Base-by-base conservation (phyloP, 352 stramenopile species). In the Phytophthora sp. region DNA sequence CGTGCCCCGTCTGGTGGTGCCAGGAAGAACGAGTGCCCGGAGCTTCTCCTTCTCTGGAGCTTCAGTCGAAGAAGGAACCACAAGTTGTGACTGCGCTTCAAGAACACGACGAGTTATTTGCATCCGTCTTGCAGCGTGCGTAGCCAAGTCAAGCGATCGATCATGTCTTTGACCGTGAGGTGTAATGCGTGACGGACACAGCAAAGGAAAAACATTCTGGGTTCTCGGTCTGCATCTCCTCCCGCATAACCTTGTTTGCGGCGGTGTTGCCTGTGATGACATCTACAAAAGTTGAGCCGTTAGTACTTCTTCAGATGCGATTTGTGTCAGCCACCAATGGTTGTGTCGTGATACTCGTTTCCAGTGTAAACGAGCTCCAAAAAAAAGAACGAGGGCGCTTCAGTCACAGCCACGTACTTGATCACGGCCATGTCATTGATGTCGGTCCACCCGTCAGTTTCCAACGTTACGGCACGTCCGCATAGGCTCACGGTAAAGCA, bases 111-210 rank as follows among this genome's bases (percentile, higher is more conserved):
- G 7, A 56, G 12, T 23, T 20, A 8, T 20, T 56, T 56, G 18
- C 47, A 56, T 15, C 20, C 30, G 18, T 39, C 29, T 44, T 44
- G 47, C 30, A 56, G 45, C 24, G 29, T 18, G 8, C 20, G 15
- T n/a, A 56, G 11, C 47, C 47, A 42, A 6, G n/a, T 15, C 11
- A 56, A 9, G 18, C n/a, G 29, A 7, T 31, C 29, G 18, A 29
- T 21, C 18, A 41, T 44, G 18, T 42, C 46, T 26, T 56, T 56
- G 4, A 56, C 29, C 7, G 44, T 15, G 2, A 44, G n/a, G 20
- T 44, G 47, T 20, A 56, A 12, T 4, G 47, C 47, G 47, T 44
- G 47, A 12, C 47, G 44, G 3, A 41, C 47, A 44, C 47, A 56
- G 29, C n/a, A 16, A 41, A 31, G 47, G 11, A 44, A 56, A 56